Evolutionary conservation across 1,139 yeast species (phyloP).

Genomic region (Candida sanyaensis): DNA sequence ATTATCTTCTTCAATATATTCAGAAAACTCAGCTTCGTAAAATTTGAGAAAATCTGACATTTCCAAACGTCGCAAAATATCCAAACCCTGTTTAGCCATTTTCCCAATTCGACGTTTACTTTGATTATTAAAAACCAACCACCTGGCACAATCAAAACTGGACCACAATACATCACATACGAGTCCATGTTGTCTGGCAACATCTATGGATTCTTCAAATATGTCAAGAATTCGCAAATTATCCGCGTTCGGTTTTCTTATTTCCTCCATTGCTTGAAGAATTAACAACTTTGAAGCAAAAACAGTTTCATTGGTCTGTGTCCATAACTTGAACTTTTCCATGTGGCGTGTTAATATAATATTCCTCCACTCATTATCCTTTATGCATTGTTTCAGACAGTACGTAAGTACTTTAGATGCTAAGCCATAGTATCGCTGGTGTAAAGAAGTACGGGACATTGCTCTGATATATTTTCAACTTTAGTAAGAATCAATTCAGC

Average conservation of each 20-base stretch:
- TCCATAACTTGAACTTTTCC: slow-evolving; percentile 29
- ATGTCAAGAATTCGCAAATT: slow-evolving; percentile 43
- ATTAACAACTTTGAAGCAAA: slow-evolving; percentile 37
- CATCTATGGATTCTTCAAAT: slow-evolving; percentile 49
- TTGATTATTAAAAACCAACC: slow-evolving; percentile 36
- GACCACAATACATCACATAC: slow-evolving; percentile 45
- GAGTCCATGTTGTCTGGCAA: slow-evolving; percentile 30
- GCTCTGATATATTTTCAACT: slow-evolving; percentile 18
- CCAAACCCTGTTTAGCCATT: slow-evolving; percentile 23
- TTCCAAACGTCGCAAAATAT: slow-evolving; percentile 22
- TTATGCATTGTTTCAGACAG: background rate
- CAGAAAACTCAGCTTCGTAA: slow-evolving; percentile 20
- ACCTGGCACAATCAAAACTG: slow-evolving; percentile 47
- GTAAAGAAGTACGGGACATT: slow-evolving; percentile 27
- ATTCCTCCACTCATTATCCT: slow-evolving; percentile 6
- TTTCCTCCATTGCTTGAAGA: slow-evolving; percentile 32
- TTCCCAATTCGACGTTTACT: slow-evolving; percentile 18
- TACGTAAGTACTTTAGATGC: slow-evolving; percentile 19
- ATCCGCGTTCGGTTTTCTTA: slow-evolving; percentile 20
- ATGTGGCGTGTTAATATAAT: slow-evolving; percentile 17
- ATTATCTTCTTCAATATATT: slow-evolving; percentile 17
- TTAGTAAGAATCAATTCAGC: slow-evolving; percentile 19
- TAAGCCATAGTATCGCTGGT: slow-evolving; percentile 24
- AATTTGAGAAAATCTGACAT: slow-evolving; percentile 15
- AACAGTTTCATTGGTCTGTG: slow-evolving; percentile 34